Percentiles rank a stretch among this genome's conserved stretches.
phyloP scores from a whole-genome alignment of 805 yeast genomes.

The Candida takata region DNA sequence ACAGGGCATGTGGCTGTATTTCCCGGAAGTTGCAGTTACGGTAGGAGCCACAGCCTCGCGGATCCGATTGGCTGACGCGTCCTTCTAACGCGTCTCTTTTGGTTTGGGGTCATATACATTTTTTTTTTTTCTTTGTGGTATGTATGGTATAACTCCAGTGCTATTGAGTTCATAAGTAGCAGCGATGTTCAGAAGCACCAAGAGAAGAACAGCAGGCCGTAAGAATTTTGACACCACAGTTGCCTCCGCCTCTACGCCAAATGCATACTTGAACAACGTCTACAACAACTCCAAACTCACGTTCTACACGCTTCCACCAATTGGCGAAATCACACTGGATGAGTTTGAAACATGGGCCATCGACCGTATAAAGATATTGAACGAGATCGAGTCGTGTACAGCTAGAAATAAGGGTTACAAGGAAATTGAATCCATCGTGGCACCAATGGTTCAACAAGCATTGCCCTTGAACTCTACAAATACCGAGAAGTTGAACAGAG shows the following conservation, averaged over 20 bases:
- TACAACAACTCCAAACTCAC: slow-evolving; percentile 56
- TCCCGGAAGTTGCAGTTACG: too few relatives aligned
- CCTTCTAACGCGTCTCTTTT: too few relatives aligned
- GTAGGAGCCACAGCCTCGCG: too few relatives aligned
- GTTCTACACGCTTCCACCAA: slow-evolving; percentile 72
- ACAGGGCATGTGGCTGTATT: too few relatives aligned
- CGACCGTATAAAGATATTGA: slow-evolving; percentile 74
- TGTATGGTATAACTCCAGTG: too few relatives aligned
- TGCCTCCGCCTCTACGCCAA: slow-evolving; percentile 26
- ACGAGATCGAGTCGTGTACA: slow-evolving; percentile 74
- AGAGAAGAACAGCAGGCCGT: slow-evolving; percentile 68
- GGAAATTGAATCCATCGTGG: slow-evolving; percentile 60
- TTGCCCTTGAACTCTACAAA: slow-evolving; percentile 51
- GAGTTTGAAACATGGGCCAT: slow-evolving; percentile 96
- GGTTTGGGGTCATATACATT: too few relatives aligned
- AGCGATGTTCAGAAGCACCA: slow-evolving; percentile 63
- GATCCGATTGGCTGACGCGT: too few relatives aligned
- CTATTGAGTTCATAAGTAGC: too few relatives aligned
- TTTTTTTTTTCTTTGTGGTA: background rate
- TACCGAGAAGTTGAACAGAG: slow-evolving; percentile 31
- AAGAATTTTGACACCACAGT: slow-evolving; percentile 47
- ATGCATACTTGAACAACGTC: slow-evolving; percentile 28
- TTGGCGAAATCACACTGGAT: slow-evolving; percentile 80
- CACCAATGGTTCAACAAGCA: slow-evolving; percentile 55
- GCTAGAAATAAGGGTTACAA: slow-evolving; percentile 55